Conservation (phyloP, 2,329 filamentous ascomycete genomes). For the Colletotrichum zoysiae region DNA sequence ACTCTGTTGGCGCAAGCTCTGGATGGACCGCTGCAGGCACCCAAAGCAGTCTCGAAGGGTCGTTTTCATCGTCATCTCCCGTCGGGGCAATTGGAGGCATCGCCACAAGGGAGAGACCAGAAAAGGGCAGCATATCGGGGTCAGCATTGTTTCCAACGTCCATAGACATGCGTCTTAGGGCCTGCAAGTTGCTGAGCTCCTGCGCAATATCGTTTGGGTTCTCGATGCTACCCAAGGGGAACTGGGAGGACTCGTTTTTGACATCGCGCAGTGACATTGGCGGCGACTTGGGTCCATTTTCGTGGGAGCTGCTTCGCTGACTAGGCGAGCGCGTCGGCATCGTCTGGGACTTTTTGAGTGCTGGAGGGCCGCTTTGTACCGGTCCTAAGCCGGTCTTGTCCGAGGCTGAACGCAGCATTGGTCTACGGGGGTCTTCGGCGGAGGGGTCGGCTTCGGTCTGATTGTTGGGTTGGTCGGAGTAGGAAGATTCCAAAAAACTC, state of each 20-base stretch:
- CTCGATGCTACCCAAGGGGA: slow-evolving; percentile 90
- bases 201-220: slow-evolving; percentile 90
- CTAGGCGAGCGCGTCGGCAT: slow-evolving; percentile 54
- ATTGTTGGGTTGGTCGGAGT: slow-evolving; percentile 63
- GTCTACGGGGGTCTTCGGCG: slow-evolving; percentile 55
- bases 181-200: slow-evolving; percentile 92
- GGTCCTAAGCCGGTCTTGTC: slow-evolving; percentile 54
- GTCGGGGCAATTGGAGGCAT: slow-evolving; percentile 80
- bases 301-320: slow-evolving; percentile 57
- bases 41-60: slow-evolving; percentile 92
- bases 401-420: slow-evolving; percentile 60
- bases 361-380: slow-evolving; percentile 48
- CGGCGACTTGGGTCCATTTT: slow-evolving; percentile 61
- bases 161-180: slow-evolving; percentile 93
- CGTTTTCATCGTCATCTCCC: slow-evolving; percentile 83
- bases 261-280: slow-evolving; percentile 66
- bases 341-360: slow-evolving; percentile 59
- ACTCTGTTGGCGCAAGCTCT: slow-evolving; percentile 93
- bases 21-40: slow-evolving; percentile 95
- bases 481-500: slow-evolving; percentile 75
- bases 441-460: slow-evolving; percentile 46
- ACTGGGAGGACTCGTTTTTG: slow-evolving; percentile 77
- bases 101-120: slow-evolving; percentile 72
- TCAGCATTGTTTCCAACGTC: slow-evolving; percentile 81
- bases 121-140: slow-evolving; percentile 82